These are phyloP conservation scores for Russula compacta DNA, from an alignment of 768 basidiomycete genomes.

Conservation along the genomic window DNA sequence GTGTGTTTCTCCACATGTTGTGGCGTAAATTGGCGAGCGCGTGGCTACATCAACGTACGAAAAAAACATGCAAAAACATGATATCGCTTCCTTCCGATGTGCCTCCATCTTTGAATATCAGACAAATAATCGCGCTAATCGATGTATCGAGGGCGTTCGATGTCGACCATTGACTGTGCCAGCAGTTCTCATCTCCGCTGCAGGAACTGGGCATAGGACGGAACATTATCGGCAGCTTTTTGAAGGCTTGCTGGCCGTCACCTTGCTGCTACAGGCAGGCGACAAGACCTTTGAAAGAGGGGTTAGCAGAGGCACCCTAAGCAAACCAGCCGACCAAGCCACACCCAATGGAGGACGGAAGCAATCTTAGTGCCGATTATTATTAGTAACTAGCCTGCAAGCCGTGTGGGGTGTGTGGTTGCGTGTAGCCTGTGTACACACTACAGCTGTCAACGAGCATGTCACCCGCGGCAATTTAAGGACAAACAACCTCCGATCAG, in stretches of 20 bases:
- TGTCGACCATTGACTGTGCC: conserved; percentile 5
- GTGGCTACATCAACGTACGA: background rate
- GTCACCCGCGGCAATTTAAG: background rate
- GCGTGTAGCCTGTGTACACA: conserved; percentile 2
- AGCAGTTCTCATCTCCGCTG: conserved; percentile 8
- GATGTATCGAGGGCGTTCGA: background rate
- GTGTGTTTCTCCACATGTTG: background rate
- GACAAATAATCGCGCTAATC: background rate
- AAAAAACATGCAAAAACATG: background rate
- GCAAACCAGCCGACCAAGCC: background rate
- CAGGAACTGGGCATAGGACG: background rate
- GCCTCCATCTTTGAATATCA: background rate
- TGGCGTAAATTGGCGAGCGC: conserved; percentile 2
- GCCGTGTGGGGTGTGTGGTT: background rate
- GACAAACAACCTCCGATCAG: conserved; percentile 13
- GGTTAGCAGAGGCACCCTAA: background rate
- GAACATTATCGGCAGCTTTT: background rate
- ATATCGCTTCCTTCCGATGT: background rate
- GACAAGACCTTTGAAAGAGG: conserved; percentile 4
- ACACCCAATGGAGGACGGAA: background rate
- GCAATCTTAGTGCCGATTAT: conserved; percentile 12
- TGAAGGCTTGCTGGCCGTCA: background rate
- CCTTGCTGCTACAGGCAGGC: conserved; percentile 1
- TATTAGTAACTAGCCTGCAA: background rate
- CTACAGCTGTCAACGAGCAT: conserved; percentile 4